Percentiles rank a stretch among this genome's conserved stretches.
These are phyloP conservation scores for Hydrangea macrophylla DNA, from an alignment of 148 eudicot species.

Conservation along the genomic window DNA sequence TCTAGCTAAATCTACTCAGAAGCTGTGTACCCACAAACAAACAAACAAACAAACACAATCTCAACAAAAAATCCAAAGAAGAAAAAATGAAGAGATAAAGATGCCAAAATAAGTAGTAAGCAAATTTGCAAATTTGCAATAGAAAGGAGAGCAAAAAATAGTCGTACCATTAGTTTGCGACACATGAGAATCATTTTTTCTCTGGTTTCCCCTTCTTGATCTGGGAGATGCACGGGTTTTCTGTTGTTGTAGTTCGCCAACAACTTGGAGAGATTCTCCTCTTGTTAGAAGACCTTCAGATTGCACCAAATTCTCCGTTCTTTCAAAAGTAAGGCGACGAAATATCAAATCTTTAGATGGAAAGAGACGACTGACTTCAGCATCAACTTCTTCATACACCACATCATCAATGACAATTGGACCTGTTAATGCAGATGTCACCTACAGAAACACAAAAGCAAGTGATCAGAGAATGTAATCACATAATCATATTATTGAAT, in stretches of 20 bases:
- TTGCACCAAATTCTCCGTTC: constrained; percentile 80
- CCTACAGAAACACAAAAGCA: constrained; percentile 44
- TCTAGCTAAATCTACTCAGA: no score
- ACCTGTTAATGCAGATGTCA: constrained; percentile 72
- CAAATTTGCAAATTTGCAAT: not conserved
- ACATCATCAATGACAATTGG: constrained; percentile 79
- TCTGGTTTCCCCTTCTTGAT: constrained; percentile 51
- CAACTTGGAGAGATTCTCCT: constrained; percentile 24
- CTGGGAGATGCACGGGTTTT: constrained; percentile 40
- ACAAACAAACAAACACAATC: no score
- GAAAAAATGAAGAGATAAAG: not conserved
- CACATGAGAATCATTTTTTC: constrained; percentile 28
- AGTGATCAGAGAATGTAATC: not conserved
- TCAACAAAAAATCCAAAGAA: no score
- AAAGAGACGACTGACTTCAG: constrained; percentile 34
- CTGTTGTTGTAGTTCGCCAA: constrained; percentile 32
- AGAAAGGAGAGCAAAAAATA: constrained; percentile 7
- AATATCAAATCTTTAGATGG: constrained; percentile 54
- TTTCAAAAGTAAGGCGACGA: constrained; percentile 80
- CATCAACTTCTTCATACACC: constrained; percentile 69
- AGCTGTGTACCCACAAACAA: no score
- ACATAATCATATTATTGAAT: no score
- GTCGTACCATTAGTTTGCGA: constrained; percentile 41
- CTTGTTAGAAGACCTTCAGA: constrained; percentile 73
- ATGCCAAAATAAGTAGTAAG: not conserved